Base-by-base conservation (phyloP, 768 basidiomycete genomes). In the Sarcodon sp. region DNA sequence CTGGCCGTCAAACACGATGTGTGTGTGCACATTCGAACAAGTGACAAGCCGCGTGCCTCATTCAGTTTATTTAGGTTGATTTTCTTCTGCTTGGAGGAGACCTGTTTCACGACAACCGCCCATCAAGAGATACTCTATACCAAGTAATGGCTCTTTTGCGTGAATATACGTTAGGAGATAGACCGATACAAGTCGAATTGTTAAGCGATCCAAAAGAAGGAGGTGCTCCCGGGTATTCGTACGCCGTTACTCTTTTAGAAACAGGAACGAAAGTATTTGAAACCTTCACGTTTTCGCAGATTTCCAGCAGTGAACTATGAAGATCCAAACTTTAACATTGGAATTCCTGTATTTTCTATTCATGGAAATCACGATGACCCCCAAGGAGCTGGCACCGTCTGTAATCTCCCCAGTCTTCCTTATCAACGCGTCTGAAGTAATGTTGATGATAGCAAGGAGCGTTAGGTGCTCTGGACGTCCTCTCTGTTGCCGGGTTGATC, bases 281-380 rank as follows among this genome's bases (percentile, higher is more conserved):
- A 31, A 27, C 50, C 38, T 48, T 50, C 21, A 31, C 45, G 32
- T 48, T 43, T 16, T 1, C 18, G 6, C 55, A 97, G 92, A 12
- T 99, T 97, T 59, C 96, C 96, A 10, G 90, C 91, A 1, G 69
- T 99, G 53, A 98, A 99, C 63, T 97, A 97, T 59, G 92, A 99
- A 63, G 94, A 99, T 57, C 79, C 84, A 1, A 98, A 99, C 61
- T 71, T 97, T 49, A 99, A 99, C 61, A 75, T 99, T 45, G 80
- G 79, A 3, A 89, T 96, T n/a, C 96, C 96, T 3, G 87, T 98
- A 31, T 99, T 99, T 66, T 97, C 94, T 0, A 98, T 99, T 46
- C 96, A 99, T 58, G 96, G 96, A 38, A 99, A 99, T 59, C 96
- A 99, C 64, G 96, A 99, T 59, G 96, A 99, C 57, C 96, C 96